Conservation (phyloP, 345 rosid genomes). For the Balakata baccata region DNA sequence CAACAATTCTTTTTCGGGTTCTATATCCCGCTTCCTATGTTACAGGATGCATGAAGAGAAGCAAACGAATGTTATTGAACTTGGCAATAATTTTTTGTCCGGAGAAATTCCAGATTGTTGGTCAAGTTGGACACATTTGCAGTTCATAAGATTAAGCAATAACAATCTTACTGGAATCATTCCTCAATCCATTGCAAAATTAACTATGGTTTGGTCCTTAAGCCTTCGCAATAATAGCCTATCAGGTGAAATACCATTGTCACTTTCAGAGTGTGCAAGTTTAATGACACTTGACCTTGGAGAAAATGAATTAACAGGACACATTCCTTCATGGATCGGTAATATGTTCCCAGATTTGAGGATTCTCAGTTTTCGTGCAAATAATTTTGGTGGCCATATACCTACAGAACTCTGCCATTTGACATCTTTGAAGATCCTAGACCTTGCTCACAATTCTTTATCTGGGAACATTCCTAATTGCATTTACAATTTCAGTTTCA, state of each 20-base stretch:
- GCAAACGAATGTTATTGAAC: not conserved
- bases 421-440: slow-evolving; percentile 6
- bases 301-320: slow-evolving; percentile 5
- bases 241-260: slow-evolving; percentile 5
- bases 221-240: slow-evolving; percentile 7
- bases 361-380: slow-evolving; percentile 12
- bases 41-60: not conserved
- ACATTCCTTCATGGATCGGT: slow-evolving; percentile 9
- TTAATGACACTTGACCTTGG: slow-evolving; percentile 6
- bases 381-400: slow-evolving; percentile 10
- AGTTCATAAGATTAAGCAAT: not conserved
- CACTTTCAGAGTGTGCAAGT: not conserved
- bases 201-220: not conserved
- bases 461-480: slow-evolving; percentile 6
- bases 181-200: slow-evolving; percentile 12
- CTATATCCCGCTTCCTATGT: not conserved
- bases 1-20: slow-evolving; percentile 15
- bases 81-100: not conserved
- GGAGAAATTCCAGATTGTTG: slow-evolving; percentile 22
- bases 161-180: slow-evolving; percentile 8
- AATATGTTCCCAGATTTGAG: not conserved
- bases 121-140: slow-evolving; percentile 9
- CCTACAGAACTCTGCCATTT: not conserved
- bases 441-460: slow-evolving; percentile 12
- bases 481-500: slow-evolving; percentile 3